A percentile compares a stretch with the other conserved stretches of the same genome.
Evolutionary conservation across 371 early-diverging fungal genomes (phyloP).

Genomic region (Rhizomucor miehei): DNA sequence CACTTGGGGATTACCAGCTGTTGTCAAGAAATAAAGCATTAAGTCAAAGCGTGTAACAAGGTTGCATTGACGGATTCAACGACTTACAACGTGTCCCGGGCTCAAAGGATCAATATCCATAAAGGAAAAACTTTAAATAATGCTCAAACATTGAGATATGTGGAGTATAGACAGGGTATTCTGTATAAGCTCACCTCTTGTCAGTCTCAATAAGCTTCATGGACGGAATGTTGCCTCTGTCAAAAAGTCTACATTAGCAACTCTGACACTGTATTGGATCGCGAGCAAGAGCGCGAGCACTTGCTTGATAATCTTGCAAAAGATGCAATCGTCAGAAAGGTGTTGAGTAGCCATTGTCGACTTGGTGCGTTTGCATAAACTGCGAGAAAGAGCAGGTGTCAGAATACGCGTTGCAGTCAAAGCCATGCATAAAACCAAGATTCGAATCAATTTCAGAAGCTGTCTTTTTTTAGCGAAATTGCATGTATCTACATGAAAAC

Average conservation of each 20-base stretch:
- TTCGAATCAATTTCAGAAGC: background rate
- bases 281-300: background rate
- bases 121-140: constrained; percentile 64
- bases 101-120: constrained; percentile 79
- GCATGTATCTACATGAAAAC: background rate
- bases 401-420: background rate
- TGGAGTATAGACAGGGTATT: no score
- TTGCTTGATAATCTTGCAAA: constrained; percentile 86
- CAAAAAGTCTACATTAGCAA: background rate
- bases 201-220: constrained; percentile 82
- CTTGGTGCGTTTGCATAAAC: constrained; percentile 6
- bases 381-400: background rate
- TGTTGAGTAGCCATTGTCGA: constrained; percentile 15
- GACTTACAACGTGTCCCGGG: constrained; percentile 76
- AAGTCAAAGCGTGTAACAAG: background rate
- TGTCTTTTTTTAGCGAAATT: background rate
- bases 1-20: constrained; percentile 87
- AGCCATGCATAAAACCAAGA: no score
- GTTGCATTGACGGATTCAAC: background rate
- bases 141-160: no score
- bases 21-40: background rate
- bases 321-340: constrained; percentile 68
- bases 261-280: background rate
- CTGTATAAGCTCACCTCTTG: no score
- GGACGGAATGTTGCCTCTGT: constrained; percentile 83